Evolutionary conservation across 257 asterid genomes (phyloP), one percentile per base, ranked within the genome.

Genomic region (Ballota nigra): DNA sequence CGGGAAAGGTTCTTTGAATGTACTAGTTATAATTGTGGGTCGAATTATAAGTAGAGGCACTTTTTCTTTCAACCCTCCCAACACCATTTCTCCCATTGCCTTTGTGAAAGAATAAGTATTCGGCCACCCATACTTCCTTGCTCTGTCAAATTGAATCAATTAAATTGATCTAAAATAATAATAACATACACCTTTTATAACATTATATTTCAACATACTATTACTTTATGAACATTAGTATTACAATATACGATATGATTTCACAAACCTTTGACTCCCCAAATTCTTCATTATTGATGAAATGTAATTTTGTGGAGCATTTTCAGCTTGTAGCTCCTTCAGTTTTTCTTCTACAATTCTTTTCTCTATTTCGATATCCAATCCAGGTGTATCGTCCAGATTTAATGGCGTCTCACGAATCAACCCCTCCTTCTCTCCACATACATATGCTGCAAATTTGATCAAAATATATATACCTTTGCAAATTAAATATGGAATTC

Each of bases 21-120:
- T 85, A 31, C 90, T 87, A 7, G 90, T 78, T 1, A 86, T 63
- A 13, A 88, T 81, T 0, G 91, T 79, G 31, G 89, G 91, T 4
- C 89, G 85, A 70, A 88, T 79, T 63, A 85, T 82, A 1, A 84
- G 85, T 11, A 82, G 20, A 5, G 85, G 80, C 0, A 56, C 47
- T 0, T 75, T 61, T 12, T 70, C 80, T 69, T 33, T 75, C 8
- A 67, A 66, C 9, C 64, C 57, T 8, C 81, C 86, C 68, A 87
- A 62, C 69, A 83, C 2, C 91, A 86, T 88, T 76, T 88, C 95
- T 53, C 89, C 95, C 88, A 88, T 88, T 60, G 89, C 86, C 69
- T 88, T 88, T 59, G 95, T 88, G 72, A 88, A 82, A 1, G 80
- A 72, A 65, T 88, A 88, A 0, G 86, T 81, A 29, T 88, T 87